Percentiles rank a stretch among this genome's conserved stretches.
These are phyloP conservation scores for Paxillus rubicundulus DNA, from an alignment of 768 basidiomycete species.

Conservation along the genomic window DNA sequence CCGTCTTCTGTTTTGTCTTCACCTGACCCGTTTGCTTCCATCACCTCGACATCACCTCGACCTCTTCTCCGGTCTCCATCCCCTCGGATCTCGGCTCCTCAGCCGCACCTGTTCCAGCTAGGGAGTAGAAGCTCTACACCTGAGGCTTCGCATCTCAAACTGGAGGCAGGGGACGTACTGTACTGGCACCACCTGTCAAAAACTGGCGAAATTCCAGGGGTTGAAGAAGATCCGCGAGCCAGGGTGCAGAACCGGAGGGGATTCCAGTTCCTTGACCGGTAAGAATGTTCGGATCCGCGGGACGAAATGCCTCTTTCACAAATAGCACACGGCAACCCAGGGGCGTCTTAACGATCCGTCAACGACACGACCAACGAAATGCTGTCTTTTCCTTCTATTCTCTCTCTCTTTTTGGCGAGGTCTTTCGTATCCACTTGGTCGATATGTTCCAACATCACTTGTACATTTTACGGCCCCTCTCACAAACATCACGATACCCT, in stretches of 20 bases:
- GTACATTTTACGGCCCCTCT: conserved; percentile 27
- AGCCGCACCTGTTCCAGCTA: conserved; percentile 7
- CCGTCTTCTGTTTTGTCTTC: conserved; percentile 25
- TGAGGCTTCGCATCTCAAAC: conserved; percentile 34
- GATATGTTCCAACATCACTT: conserved; percentile 26
- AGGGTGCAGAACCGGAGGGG: conserved; percentile 17
- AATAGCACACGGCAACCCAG: conserved; percentile 6
- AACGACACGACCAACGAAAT: conserved; percentile 24
- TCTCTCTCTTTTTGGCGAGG: conserved; percentile 12
- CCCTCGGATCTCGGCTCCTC: conserved; percentile 8
- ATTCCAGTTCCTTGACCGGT: conserved; percentile 25
- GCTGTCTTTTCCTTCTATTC: conserved; percentile 7
- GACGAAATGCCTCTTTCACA: conserved; percentile 6
- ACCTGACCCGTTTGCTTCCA: conserved; percentile 18
- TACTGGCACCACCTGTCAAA: conserved; percentile 76
- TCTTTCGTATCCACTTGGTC: conserved; percentile 30
- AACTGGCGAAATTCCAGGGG: conserved; percentile 70
- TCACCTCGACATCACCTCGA: conserved; percentile 22
- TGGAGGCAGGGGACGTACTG: conserved; percentile 59
- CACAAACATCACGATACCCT: conserved; percentile 36
- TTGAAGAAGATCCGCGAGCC: conserved; percentile 60
- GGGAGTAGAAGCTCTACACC: conserved; percentile 11
- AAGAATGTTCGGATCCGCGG: conserved; percentile 18
- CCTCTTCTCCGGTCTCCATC: conserved; percentile 14
- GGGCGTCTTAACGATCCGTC: conserved; percentile 18